These are phyloP conservation scores for Thermomucor indicae-seudaticae DNA, from an alignment of 371 early-diverging fungal genomes.

Conservation along the genomic window DNA sequence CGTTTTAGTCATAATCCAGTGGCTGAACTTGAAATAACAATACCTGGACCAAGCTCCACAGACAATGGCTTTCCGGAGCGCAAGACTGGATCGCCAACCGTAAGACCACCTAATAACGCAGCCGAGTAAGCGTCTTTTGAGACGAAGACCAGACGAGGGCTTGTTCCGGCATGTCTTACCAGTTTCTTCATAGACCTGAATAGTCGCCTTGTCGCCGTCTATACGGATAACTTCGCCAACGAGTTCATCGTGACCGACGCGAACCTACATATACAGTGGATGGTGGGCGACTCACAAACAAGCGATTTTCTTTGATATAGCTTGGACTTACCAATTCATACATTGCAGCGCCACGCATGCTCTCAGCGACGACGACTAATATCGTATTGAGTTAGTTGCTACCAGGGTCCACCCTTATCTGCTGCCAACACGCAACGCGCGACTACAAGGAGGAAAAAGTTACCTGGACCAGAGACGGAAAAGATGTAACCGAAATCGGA, in stretches of 20 bases:
- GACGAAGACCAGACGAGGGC: too few species aligned
- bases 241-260: slow-evolving; percentile 97
- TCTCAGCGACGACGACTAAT: slow-evolving; percentile 97
- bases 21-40: background rate
- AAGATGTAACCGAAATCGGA: slow-evolving; percentile 90
- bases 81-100: slow-evolving; percentile 98
- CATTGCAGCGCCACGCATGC: slow-evolving; percentile 99
- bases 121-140: background rate
- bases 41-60: slow-evolving; percentile 99
- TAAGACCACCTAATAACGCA: slow-evolving; percentile 83
- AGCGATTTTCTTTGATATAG: slow-evolving; percentile 4
- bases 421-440: too few species aligned
- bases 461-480: slow-evolving; percentile 99
- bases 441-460: background rate
- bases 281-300: background rate
- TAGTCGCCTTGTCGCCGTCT: slow-evolving; percentile 98
- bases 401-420: too few species aligned
- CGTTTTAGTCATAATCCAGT: too few species aligned
- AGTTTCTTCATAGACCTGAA: slow-evolving; percentile 99
- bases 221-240: slow-evolving; percentile 99
- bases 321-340: slow-evolving; percentile 92
- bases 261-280: slow-evolving; percentile 59
- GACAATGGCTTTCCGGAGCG: slow-evolving; percentile 98
- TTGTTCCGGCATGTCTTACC: slow-evolving; percentile 42
- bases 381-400: too few species aligned